Conservation (phyloP, 1,284 basidiomycete species). For the Austroboletus novae-zelandiae region DNA sequence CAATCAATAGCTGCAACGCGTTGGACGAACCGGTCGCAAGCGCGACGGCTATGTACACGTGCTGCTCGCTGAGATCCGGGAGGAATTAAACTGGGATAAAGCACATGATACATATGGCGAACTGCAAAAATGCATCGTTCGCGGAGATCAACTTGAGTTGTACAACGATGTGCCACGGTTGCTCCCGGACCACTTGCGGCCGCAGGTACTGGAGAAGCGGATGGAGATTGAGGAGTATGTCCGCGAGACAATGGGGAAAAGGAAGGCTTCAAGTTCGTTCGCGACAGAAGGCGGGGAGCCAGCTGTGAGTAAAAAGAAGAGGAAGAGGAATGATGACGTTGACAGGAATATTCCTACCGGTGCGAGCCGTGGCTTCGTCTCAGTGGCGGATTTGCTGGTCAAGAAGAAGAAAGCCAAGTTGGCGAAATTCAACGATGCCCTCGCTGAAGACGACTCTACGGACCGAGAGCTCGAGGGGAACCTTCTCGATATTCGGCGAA, state of each 20-base stretch:
- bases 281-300: constrained; percentile 21
- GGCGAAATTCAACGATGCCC: constrained; percentile 31
- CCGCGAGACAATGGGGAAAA: constrained; percentile 46
- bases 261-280: constrained; percentile 29
- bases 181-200: constrained; percentile 76
- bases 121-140: constrained; percentile 87
- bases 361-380: constrained; percentile 62
- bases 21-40: constrained; percentile 95
- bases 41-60: constrained; percentile 89
- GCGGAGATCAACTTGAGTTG: constrained; percentile 85
- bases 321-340: constrained; percentile 67
- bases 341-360: constrained; percentile 65
- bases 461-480: constrained; percentile 60
- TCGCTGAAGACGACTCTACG: constrained; percentile 58
- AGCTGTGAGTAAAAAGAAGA: constrained; percentile 50
- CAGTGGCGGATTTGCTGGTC: constrained; percentile 55
- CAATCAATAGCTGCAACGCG: constrained; percentile 78
- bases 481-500: constrained; percentile 44
- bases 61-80: constrained; percentile 88
- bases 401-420: constrained; percentile 45
- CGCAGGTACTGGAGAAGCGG: constrained; percentile 74
- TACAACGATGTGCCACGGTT: constrained; percentile 90
- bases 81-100: constrained; percentile 90
- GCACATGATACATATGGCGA: constrained; percentile 87
- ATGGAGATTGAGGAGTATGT: constrained; percentile 79